Conservation (phyloP, 2,329 filamentous ascomycete species). For the Colletotrichum lindemuthianum region DNA sequence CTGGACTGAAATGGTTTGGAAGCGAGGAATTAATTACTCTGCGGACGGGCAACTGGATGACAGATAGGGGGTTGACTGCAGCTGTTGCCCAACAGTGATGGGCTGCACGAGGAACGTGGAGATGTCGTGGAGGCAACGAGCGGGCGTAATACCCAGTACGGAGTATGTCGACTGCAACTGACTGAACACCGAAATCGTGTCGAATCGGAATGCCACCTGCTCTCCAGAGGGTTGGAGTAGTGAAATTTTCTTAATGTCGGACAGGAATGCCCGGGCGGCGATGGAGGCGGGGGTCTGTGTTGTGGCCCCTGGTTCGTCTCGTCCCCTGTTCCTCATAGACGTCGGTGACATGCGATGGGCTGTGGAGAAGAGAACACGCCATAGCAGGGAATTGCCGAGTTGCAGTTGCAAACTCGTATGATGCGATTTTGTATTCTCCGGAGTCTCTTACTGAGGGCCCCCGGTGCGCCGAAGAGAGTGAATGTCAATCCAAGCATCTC, state of each 20-base stretch:
- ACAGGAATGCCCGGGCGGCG: conserved; percentile 13
- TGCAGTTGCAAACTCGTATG: conserved; percentile 34
- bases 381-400: conserved; percentile 32
- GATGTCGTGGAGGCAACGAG: conserved; percentile 2
- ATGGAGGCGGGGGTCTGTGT: conserved; percentile 19
- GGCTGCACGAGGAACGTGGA: background rate
- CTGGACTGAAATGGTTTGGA: no score
- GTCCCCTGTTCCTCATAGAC: conserved; percentile 26
- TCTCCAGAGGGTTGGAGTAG: background rate
- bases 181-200: background rate
- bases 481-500: conserved; percentile 6
- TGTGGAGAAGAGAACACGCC: conserved; percentile 26
- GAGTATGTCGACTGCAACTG: background rate
- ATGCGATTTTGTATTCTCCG: conserved; percentile 26
- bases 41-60: background rate
- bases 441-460: conserved; percentile 6
- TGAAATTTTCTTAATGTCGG: conserved; percentile 8
- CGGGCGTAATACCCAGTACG: background rate
- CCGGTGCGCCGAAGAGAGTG: conserved; percentile 8
- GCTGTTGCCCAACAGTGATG: background rate
- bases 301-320: conserved; percentile 12
- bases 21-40: no score
- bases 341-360: conserved; percentile 31
- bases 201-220: no score
- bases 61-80: background rate